Base-by-base conservation (phyloP, 306 rosid species). In the Amphicarpaea edgeworthii region DNA sequence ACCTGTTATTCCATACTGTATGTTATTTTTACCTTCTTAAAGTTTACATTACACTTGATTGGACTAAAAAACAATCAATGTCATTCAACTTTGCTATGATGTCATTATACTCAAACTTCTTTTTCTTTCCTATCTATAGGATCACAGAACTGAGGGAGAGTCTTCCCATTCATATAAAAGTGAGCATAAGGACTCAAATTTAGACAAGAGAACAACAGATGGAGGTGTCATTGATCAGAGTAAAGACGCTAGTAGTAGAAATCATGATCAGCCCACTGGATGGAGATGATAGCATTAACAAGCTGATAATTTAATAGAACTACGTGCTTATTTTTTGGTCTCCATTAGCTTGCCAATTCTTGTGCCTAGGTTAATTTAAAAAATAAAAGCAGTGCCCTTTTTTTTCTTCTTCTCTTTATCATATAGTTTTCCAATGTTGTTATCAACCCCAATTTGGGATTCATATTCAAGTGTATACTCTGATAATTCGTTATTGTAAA, bases 1-100 rank as follows among this genome's bases (percentile, higher is more conserved):
- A 92, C 89, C 55, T 90, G 45, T 73, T 90, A 53, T 82, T 88
- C 79, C 88, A 84, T 12, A 89, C 85, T 76, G 97, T 94, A 77
- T 65, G 92, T 65, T 46, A 59, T 60, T 40, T 49, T 40, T 65
- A 17, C 3, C 3, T 75, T n/a, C 50, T 28, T 20, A 7, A 38
- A 71, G 15, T 37, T 82, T 17, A 14, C 20, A 23, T 17, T 61
- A 42, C 17, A 23, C 49, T 43, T 69, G 9, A 32, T 54, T 21
- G n/a, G 8, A 59, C 23, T 32, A 73, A 28, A 67, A 67, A 46
- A 19, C 58, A 70, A 54, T 32, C 70, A 20, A 72, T 8, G 14
- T n/a, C 9, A 28, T 75, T 79, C 61, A 12, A 57, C 43, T 43
- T 68, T 23, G 10, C 45, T 71, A 23, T 12, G 10, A 67, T 62